Evolutionary conservation across 1,284 basidiomycete species (phyloP), one percentile per base, ranked within the genome.

Genomic region (Phenoliferia sp.): DNA sequence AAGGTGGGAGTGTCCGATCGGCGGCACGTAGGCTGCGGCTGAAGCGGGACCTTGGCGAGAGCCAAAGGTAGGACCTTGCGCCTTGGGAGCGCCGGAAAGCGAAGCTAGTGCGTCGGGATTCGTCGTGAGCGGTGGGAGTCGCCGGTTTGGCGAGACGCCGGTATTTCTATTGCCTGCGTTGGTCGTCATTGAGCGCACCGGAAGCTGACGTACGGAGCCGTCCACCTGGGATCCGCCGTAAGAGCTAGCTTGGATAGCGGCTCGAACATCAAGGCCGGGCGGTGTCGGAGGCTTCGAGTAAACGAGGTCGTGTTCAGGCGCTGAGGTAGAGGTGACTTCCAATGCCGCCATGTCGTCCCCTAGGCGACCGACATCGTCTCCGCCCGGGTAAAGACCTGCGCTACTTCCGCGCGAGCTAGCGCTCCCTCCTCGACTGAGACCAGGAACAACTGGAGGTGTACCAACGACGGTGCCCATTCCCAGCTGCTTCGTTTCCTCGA

Each of bases 1-100:
- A 28, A 36, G 19, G 54, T 78, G 76, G 31, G 80, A 80, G 73
- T 84, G 84, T 0, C 84, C 84, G 62, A 85, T 83, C 36, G 82
- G 80, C 2, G 82, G 81, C 5, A 82, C 81, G 73, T 81, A 83
- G 7, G 81, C 80, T 4, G 81, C 80, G 5, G 83, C 81, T 72
- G 84, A 82, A 58, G 78, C 80, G 67, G 85, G 80, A n/a, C 81
- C 79, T 17, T 66, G 69, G 10, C 69, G 62, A 6, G 59, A 28
- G 19, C 28, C n/a, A 36, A 62, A 63, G 0, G 59, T 22, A 22
- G 22, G 56, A 28, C 15, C 22, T 16, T 32, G 55, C 16, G 31
- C 31, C 16, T 62, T 44, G 29, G 16, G 39, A 26, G 29, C 12
- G n/a, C 62, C 62, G 55, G 32, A 29, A 36, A 62, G 56, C 17